phyloP scores from a whole-genome alignment of 2,329 filamentous ascomycete genomes.

The Fusarium stilboides region DNA sequence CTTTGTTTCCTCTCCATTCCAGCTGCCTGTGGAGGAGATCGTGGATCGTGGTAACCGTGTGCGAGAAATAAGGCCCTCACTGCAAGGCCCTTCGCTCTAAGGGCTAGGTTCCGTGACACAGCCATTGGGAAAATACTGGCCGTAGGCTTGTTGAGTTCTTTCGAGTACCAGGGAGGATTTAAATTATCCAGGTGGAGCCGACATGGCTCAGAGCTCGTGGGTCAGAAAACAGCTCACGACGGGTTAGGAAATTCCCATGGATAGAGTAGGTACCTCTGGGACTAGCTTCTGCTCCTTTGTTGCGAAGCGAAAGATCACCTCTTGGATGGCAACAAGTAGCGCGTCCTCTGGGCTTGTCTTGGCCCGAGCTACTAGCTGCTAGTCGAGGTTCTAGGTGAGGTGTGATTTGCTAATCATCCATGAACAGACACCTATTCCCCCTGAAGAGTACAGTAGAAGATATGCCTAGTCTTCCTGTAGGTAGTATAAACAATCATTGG shows the following conservation, averaged over 20 bases:
- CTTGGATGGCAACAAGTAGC: slow-evolving; percentile 30
- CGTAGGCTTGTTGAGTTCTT: not conserved
- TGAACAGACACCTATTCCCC: slow-evolving; percentile 22
- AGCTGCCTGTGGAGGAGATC: slow-evolving; percentile 14
- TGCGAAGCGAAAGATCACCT: slow-evolving; percentile 35
- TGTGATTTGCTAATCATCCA: slow-evolving; percentile 35
- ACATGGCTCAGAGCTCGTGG: slow-evolving; percentile 31
- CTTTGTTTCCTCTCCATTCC: slow-evolving; percentile 35
- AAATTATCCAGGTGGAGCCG: slow-evolving; percentile 36
- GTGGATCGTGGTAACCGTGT: slow-evolving; percentile 10
- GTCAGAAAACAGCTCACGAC: slow-evolving; percentile 39
- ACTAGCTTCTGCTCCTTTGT: slow-evolving; percentile 27
- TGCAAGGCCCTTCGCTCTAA: slow-evolving; percentile 19
- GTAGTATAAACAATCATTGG: not conserved
- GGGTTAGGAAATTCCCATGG: slow-evolving; percentile 25
- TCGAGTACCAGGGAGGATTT: slow-evolving; percentile 25
- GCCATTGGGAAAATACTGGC: slow-evolving; percentile 12
- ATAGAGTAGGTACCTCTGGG: slow-evolving; percentile 14
- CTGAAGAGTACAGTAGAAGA: slow-evolving; percentile 17
- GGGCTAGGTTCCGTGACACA: slow-evolving; percentile 1
- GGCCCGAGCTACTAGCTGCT: slow-evolving; percentile 40
- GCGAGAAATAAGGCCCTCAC: slow-evolving; percentile 13
- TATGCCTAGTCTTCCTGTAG: not conserved
- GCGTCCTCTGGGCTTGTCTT: slow-evolving; percentile 33
- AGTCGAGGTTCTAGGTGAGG: slow-evolving; percentile 26